phyloP scores from a whole-genome alignment of 2,329 filamentous ascomycete species.

The Aspergillus candidus region DNA sequence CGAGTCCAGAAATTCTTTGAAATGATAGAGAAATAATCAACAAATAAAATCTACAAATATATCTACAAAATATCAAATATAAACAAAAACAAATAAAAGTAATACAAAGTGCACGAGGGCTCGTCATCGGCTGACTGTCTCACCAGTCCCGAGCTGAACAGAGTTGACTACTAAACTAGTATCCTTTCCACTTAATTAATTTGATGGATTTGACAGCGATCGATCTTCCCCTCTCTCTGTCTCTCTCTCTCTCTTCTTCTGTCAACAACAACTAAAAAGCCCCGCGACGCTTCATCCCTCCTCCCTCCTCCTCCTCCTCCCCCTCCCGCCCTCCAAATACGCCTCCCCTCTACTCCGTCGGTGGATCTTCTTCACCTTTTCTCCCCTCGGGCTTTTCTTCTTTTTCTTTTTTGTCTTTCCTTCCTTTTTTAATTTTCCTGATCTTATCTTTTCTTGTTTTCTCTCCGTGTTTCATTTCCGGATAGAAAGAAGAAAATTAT shows the following conservation, averaged over 20 bases:
- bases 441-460: not conserved
- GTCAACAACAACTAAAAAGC: constrained; percentile 18
- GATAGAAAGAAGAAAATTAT: too few species aligned
- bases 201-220: too few species aligned
- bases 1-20: too few species aligned
- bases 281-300: constrained; percentile 15
- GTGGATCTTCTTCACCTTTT: constrained; percentile 5
- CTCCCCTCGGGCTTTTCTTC: constrained; percentile 4
- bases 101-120: too few species aligned
- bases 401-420: constrained; percentile 5
- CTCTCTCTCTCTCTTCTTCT: constrained; percentile 5
- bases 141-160: too few species aligned
- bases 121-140: too few species aligned
- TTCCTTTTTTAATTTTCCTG: not conserved
- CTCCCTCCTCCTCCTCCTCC: constrained; percentile 9
- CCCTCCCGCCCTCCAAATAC: constrained; percentile 11
- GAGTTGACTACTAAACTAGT: too few species aligned
- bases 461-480: constrained; percentile 1
- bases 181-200: too few species aligned
- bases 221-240: not conserved
- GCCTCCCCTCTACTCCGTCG: constrained; percentile 4
- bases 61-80: too few species aligned
- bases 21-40: too few species aligned
- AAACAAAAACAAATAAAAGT: too few species aligned
- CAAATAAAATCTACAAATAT: too few species aligned